These are phyloP conservation scores for Mortierella sp. DNA, from an alignment of 371 early-diverging fungal genomes.

Conservation along the genomic window DNA sequence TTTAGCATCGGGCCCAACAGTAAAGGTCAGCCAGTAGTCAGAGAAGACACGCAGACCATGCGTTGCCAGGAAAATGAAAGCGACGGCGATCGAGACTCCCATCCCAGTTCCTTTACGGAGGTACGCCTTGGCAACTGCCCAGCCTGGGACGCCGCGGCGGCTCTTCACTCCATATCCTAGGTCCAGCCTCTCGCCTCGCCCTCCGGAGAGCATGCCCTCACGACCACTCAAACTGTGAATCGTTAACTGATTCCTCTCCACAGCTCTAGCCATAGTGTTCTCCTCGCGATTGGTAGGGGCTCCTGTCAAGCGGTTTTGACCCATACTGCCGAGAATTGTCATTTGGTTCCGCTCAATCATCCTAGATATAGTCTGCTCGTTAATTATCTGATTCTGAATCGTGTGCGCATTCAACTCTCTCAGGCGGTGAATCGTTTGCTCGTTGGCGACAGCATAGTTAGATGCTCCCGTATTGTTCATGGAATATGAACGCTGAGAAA, in stretches of 20 bases:
- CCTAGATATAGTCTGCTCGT: constrained; percentile 75
- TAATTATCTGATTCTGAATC: constrained; percentile 62
- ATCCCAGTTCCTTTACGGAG: constrained; percentile 52
- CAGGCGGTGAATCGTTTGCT: constrained; percentile 57
- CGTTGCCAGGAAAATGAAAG: constrained; percentile 31
- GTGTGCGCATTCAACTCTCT: constrained; percentile 60
- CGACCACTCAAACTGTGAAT: constrained; percentile 71
- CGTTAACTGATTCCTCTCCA: constrained; percentile 77
- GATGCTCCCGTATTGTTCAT: constrained; percentile 25
- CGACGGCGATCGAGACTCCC: constrained; percentile 31
- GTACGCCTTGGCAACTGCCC: constrained; percentile 55
- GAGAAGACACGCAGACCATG: constrained; percentile 53
- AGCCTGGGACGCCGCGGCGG: constrained; percentile 55
- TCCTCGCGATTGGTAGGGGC: constrained; percentile 60
- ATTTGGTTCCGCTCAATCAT: constrained; percentile 75
- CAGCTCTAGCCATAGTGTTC: constrained; percentile 69
- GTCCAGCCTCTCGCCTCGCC: constrained; percentile 47
- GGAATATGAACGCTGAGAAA: constrained; percentile 40
- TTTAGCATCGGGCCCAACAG: constrained; percentile 29
- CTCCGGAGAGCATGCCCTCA: constrained; percentile 23
- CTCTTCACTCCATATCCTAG: constrained; percentile 51
- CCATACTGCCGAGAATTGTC: constrained; percentile 62
- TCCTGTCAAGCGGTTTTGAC: constrained; percentile 49
- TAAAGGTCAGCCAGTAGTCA: constrained; percentile 57
- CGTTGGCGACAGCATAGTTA: constrained; percentile 43